Evolutionary conservation across 441 rosid genomes (phyloP).

Genomic region (Capsella rubella): DNA sequence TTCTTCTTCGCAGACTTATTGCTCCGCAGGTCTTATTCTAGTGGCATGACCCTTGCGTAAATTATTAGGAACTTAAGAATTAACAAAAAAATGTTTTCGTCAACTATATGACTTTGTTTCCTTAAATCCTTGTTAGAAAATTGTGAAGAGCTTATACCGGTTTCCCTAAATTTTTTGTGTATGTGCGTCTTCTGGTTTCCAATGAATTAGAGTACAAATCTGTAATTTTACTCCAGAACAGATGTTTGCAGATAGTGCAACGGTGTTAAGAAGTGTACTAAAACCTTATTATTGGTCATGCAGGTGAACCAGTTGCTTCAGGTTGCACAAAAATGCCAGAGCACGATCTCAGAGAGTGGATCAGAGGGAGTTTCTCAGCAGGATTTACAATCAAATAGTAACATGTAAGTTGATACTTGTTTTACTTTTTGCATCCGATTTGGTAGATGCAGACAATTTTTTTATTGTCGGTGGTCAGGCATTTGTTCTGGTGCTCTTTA

Average conservation of each 20-base stretch:
- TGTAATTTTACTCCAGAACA: background rate
- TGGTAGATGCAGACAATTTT: slow-evolving; percentile 10
- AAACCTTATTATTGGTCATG: slow-evolving; percentile 28
- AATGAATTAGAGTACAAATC: background rate
- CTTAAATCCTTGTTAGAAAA: background rate
- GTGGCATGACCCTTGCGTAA: slow-evolving; percentile 24
- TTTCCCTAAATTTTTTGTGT: background rate
- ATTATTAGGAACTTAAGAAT: slow-evolving; percentile 10
- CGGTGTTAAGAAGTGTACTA: background rate
- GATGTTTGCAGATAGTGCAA: background rate
- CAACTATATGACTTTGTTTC: slow-evolving; percentile 6
- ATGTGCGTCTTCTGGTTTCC: background rate
- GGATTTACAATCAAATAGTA: slow-evolving; percentile 85
- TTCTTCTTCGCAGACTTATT: slow-evolving; percentile 88
- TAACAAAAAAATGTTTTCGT: slow-evolving; percentile 5
- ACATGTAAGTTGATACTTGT: slow-evolving; percentile 60
- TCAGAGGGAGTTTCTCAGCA: slow-evolving; percentile 85
- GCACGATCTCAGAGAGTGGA: slow-evolving; percentile 86
- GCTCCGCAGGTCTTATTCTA: slow-evolving; percentile 76
- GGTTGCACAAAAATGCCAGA: slow-evolving; percentile 95
- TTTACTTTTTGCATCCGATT: background rate
- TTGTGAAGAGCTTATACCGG: background rate
- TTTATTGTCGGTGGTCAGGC: background rate
- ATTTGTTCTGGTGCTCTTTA: background rate
- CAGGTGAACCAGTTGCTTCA: slow-evolving; percentile 92